Conservation (phyloP, 345 rosid genomes). For the Tarenaya hassleriana region DNA sequence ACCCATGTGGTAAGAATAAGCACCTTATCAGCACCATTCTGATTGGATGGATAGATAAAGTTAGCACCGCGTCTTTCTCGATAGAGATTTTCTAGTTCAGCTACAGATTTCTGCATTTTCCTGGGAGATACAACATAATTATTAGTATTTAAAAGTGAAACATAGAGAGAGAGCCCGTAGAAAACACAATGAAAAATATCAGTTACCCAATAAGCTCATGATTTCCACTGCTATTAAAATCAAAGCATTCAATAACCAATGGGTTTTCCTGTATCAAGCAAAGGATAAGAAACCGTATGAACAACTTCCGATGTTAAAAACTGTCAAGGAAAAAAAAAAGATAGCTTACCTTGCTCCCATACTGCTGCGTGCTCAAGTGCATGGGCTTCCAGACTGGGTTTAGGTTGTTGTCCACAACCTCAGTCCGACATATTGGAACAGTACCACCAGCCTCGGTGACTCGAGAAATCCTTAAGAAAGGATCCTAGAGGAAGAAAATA, state of each 20-base stretch:
- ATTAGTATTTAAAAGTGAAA: slow-evolving; percentile 9
- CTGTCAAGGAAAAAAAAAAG: neutral
- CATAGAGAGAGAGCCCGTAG: neutral
- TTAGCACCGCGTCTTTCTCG: slow-evolving; percentile 40
- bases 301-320: neutral
- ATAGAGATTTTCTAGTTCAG: slow-evolving; percentile 58
- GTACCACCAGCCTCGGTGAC: slow-evolving; percentile 42
- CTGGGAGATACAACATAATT: slow-evolving; percentile 33
- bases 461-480: slow-evolving; percentile 80
- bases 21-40: slow-evolving; percentile 55
- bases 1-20: slow-evolving; percentile 4
- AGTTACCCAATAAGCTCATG: slow-evolving; percentile 67
- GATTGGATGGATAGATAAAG: slow-evolving; percentile 37
- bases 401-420: slow-evolving; percentile 61
- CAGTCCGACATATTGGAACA: slow-evolving; percentile 73
- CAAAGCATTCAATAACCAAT: slow-evolving; percentile 71
- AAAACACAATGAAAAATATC: slow-evolving; percentile 2
- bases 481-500: slow-evolving; percentile 44
- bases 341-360: slow-evolving; percentile 68
- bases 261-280: slow-evolving; percentile 52
- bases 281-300: neutral
- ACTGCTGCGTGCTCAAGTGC: slow-evolving; percentile 66
- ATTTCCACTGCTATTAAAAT: slow-evolving; percentile 67
- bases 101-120: slow-evolving; percentile 58
- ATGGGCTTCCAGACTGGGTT: slow-evolving; percentile 71